Evolutionary conservation across 306 rosid genomes (phyloP).

Genomic region (Rosa chinensis): DNA sequence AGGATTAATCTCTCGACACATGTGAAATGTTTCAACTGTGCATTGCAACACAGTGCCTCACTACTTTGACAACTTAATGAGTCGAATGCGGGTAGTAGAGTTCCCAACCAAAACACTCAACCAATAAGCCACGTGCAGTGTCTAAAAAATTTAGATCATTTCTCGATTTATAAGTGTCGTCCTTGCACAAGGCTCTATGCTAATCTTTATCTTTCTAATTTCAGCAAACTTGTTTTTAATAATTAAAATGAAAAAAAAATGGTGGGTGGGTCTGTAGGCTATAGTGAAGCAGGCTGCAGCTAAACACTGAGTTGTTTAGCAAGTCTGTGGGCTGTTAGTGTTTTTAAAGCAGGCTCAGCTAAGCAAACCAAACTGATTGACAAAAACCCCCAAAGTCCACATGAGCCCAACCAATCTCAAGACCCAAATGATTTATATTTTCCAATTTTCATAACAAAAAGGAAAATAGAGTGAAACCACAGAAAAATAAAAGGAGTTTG

Average conservation of each 20-base stretch:
- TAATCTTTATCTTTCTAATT: no score
- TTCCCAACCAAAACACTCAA: no score
- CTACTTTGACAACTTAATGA: no score
- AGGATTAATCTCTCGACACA: no score
- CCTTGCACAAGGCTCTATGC: no score
- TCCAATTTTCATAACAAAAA: neutral
- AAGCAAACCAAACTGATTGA: neutral
- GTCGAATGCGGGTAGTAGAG: no score
- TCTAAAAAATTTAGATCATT: no score
- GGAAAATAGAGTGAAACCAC: neutral
- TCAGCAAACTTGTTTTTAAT: neutral
- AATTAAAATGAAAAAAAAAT: neutral
- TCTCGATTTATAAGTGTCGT: no score
- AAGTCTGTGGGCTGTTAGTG: neutral
- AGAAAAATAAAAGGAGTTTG: neutral
- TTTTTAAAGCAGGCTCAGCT: neutral
- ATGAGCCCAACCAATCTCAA: neutral
- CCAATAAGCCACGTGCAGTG: no score
- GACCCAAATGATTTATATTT: neutral
- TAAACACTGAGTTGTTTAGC: neutral
- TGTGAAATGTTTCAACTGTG: no score
- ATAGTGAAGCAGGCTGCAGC: neutral
- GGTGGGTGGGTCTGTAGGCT: neutral
- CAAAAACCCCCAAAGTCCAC: neutral
- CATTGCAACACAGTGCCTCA: no score